Base-by-base conservation (phyloP, 352 stramenopile species). In the Phytophthora palmivora region DNA sequence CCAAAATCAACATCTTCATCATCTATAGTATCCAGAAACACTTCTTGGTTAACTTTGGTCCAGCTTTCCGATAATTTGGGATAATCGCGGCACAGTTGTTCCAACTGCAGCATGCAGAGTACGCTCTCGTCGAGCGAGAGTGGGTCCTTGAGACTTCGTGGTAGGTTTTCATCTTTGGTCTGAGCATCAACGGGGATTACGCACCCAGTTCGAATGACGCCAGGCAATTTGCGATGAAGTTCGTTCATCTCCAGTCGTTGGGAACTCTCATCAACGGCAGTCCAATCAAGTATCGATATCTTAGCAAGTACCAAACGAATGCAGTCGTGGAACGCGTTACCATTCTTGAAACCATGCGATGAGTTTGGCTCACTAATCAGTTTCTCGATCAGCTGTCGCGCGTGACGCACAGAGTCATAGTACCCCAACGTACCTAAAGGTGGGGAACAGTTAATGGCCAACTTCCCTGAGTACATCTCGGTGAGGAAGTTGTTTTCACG, bases 241-340 rank as follows among this genome's bases (percentile, higher is more conserved):
- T 78, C 63, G 7, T 70, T 72, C 51, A 72, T 70, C 34, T 78
- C 38, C 10, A 78, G 26, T 43, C 45, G 67, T 6, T 79, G 52
- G 2, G 74, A 70, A 24, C 65, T 90, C 28, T 87, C 77, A 14
- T 91, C 79, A 12, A 91, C 58, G 14, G 75, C 75, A 33, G 84
- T 94, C 82, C 84, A 94, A 54, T 92, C 84, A 36, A 94, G 45
- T 22, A 91, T 88, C 14, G 79, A 81, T 3, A 94, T 87, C 60
- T 94, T 94, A 4, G 84, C 77, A 10, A 94, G 42, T 16, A 92
- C 64, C 34, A 91, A 70, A 2, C 80, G 77, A 47, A 94, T 70
- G 50, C 81, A 94, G 39, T 94, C 79, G 18, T 88, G 65, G 49
- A 92, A 91, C 7, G 58, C 71, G 15, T 66, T 78, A 2, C 81